Conservation (phyloP, 1,139 yeast genomes). For the Pichia sp. region DNA sequence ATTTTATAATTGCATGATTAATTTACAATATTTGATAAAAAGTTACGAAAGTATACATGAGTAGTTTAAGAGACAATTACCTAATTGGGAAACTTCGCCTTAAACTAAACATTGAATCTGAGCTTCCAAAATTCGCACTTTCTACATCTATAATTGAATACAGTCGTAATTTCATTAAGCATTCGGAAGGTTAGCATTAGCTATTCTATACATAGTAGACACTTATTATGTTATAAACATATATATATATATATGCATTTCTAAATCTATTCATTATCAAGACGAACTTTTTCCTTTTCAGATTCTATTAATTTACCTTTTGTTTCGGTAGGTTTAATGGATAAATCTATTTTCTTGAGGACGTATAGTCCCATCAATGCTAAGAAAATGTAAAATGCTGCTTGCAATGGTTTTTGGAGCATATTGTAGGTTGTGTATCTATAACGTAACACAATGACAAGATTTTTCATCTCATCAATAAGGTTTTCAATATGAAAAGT, state of each 20-base stretch:
- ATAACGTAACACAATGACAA: constrained; percentile 59
- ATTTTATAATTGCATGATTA: neutral
- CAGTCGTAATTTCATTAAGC: no score
- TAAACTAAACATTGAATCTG: no score
- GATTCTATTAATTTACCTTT: neutral
- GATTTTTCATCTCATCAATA: constrained; percentile 60
- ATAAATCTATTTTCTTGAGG: constrained; percentile 37
- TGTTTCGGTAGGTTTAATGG: constrained; percentile 22
- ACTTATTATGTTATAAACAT: neutral
- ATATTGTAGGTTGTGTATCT: constrained; percentile 48
- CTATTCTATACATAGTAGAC: no score
- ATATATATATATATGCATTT: no score
- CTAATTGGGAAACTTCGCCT: no score
- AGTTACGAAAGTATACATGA: neutral
- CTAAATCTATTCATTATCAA: neutral
- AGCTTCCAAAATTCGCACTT: no score
- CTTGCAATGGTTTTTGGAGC: constrained; percentile 59
- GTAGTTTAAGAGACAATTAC: neutral
- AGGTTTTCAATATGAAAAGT: constrained; percentile 55
- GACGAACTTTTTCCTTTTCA: neutral
- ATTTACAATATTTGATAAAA: neutral
- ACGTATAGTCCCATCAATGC: constrained; percentile 57
- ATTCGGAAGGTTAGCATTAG: no score
- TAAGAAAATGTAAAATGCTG: constrained; percentile 57
- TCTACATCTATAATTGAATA: no score